Conservation (phyloP, 805 yeast genomes). For the Starmerella apicola region DNA sequence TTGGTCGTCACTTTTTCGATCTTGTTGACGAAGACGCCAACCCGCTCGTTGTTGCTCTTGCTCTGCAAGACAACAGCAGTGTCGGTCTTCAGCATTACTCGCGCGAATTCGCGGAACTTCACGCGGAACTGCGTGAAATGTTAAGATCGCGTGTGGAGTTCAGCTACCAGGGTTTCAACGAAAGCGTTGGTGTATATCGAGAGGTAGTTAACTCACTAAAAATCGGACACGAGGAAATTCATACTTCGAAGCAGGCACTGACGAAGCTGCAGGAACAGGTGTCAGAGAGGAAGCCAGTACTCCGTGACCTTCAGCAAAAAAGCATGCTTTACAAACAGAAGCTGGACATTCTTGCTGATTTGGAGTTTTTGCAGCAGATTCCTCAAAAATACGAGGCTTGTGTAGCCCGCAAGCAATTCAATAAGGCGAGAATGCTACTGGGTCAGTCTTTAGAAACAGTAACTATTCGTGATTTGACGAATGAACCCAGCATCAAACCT, state of each 20-base stretch:
- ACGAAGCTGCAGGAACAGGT: conserved; percentile 39
- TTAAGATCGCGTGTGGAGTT: conserved; percentile 60
- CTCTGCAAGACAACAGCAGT: conserved; percentile 72
- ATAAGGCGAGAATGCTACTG: conserved; percentile 49
- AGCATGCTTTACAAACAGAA: conserved; percentile 52
- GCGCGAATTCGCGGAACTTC: conserved; percentile 52
- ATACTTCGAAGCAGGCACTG: conserved; percentile 37
- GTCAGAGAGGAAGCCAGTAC: conserved; percentile 40
- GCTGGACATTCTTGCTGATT: conserved; percentile 55
- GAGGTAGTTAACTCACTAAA: conserved; percentile 50
- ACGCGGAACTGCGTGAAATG: conserved; percentile 42
- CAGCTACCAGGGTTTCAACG: conserved; percentile 57
- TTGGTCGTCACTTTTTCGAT: conserved; percentile 25
- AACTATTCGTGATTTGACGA: conserved; percentile 24
- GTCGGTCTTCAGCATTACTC: conserved; percentile 77
- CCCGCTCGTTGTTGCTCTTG: conserved; percentile 74
- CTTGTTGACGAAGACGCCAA: conserved; percentile 46
- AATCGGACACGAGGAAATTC: conserved; percentile 50
- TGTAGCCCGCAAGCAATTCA: conserved; percentile 59
- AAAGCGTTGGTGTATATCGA: conserved; percentile 73
- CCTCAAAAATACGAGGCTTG: conserved; percentile 54
- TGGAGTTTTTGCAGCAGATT: conserved; percentile 45
- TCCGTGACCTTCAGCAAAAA: conserved; percentile 53
- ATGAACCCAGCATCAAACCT: conserved; percentile 26
- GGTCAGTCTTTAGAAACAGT: conserved; percentile 30